These are phyloP conservation scores for Decorospora gaudefroyi DNA, from an alignment of 2,329 filamentous ascomycete genomes.

Conservation along the genomic window DNA sequence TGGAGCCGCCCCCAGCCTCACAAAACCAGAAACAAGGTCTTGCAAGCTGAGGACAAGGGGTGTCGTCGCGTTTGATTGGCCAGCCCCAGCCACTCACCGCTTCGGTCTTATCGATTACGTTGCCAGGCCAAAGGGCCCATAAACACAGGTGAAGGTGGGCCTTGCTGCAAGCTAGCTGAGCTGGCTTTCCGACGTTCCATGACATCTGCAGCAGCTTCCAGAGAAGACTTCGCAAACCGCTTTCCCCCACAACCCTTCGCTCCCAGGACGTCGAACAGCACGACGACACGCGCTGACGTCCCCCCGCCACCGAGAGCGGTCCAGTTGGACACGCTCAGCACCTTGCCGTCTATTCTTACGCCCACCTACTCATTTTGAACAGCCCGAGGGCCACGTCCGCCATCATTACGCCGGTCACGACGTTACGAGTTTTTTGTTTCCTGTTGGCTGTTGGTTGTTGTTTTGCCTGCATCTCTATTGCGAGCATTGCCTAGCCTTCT, in stretches of 20 bases:
- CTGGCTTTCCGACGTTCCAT: slow-evolving; percentile 27
- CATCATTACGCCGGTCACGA: slow-evolving; percentile 36
- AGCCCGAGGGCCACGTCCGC: slow-evolving; percentile 18
- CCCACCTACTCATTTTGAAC: slow-evolving; percentile 27
- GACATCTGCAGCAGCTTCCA: slow-evolving; percentile 16
- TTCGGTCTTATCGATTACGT: slow-evolving; percentile 30
- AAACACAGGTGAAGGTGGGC: slow-evolving; percentile 25
- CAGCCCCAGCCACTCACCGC: slow-evolving; percentile 25
- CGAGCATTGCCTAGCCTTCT: slow-evolving; percentile 11
- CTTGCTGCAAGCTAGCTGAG: slow-evolving; percentile 28
- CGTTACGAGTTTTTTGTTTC: slow-evolving; percentile 34
- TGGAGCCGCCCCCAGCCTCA: too few relatives aligned
- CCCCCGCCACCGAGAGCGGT: slow-evolving; percentile 34
- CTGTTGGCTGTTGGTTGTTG: slow-evolving; percentile 14
- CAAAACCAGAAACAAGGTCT: slow-evolving; percentile 15
- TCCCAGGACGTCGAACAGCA: slow-evolving; percentile 18
- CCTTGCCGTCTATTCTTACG: slow-evolving; percentile 21
- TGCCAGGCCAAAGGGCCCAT: slow-evolving; percentile 31
- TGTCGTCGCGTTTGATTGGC: slow-evolving; percentile 24
- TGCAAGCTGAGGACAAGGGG: slow-evolving; percentile 22
- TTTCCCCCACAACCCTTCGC: slow-evolving; percentile 9
- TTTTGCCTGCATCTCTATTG: slow-evolving; percentile 13
- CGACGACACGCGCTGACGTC: slow-evolving; percentile 32
- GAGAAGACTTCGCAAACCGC: slow-evolving; percentile 8
- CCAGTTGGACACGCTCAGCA: slow-evolving; percentile 42